Conservation (phyloP, 1,284 basidiomycete genomes). For the Leccinum pseudoinsigne region DNA sequence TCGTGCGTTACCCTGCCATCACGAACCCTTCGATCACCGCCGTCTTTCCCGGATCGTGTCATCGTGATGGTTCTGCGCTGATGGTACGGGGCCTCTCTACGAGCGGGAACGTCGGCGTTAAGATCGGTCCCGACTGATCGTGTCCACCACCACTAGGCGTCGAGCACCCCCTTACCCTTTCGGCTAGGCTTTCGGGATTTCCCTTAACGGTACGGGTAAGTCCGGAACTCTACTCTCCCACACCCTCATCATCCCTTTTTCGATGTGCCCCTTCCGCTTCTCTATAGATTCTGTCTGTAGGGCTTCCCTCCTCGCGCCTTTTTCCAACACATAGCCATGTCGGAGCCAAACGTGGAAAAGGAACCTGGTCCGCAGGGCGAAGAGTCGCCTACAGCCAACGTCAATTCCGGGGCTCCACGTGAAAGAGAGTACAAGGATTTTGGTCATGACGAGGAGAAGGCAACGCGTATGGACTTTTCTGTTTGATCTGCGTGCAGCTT, state of each 20-base stretch:
- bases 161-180: too few relatives aligned
- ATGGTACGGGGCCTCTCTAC: too few relatives aligned
- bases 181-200: too few relatives aligned
- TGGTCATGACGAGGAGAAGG: conserved; percentile 71
- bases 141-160: too few relatives aligned
- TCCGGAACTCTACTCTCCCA: too few relatives aligned
- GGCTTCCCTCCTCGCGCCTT: conserved; percentile 14
- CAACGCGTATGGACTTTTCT: conserved; percentile 58
- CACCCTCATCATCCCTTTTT: too few relatives aligned
- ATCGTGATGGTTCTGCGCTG: too few relatives aligned
- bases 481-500: background rate
- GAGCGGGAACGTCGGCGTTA: too few relatives aligned
- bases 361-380: conserved; percentile 55
- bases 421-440: conserved; percentile 95
- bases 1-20: conserved; percentile 40
- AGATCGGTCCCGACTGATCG: too few relatives aligned
- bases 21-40: conserved; percentile 24
- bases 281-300: conserved; percentile 20
- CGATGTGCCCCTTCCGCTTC: too few relatives aligned
- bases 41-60: conserved; percentile 52
- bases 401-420: conserved; percentile 48
- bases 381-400: conserved; percentile 36
- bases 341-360: conserved; percentile 54
- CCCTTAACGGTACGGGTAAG: too few relatives aligned
- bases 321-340: conserved; percentile 29